These are phyloP conservation scores for Cladorrhinum sp. DNA, from an alignment of 2,329 filamentous ascomycete genomes.

Conservation along the genomic window DNA sequence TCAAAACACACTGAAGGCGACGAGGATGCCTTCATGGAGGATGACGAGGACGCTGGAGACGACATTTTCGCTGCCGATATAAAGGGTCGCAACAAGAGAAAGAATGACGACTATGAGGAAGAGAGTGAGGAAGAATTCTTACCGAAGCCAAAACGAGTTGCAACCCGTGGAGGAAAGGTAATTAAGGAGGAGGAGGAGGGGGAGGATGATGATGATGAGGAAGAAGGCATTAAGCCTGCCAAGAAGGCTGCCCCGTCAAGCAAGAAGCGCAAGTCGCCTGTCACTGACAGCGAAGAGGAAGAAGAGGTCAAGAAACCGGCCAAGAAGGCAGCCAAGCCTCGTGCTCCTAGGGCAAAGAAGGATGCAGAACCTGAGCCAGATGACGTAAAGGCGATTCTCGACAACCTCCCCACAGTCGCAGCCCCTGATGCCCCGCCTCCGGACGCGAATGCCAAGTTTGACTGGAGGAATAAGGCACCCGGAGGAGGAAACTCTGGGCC, in stretches of 20 bases:
- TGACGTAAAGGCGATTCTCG: constrained; percentile 77
- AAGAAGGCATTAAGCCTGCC: constrained; percentile 30
- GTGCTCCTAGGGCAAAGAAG: constrained; percentile 62
- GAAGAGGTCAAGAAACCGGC: constrained; percentile 49
- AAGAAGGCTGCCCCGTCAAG: constrained; percentile 32
- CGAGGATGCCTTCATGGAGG: constrained; percentile 59
- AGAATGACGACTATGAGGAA: constrained; percentile 74
- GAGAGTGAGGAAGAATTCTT: constrained; percentile 68
- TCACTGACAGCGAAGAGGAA: constrained; percentile 54
- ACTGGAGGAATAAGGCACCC: constrained; percentile 66
- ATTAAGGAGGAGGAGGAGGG: constrained; percentile 34
- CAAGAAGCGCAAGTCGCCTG: constrained; percentile 59
- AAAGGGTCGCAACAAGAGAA: constrained; percentile 62
- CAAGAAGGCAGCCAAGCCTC: constrained; percentile 62
- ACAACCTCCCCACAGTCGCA: constrained; percentile 78
- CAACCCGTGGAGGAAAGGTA: constrained; percentile 41
- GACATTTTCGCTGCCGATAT: constrained; percentile 79
- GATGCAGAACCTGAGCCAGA: constrained; percentile 64
- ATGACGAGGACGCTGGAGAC: constrained; percentile 69
- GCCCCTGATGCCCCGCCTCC: constrained; percentile 79
- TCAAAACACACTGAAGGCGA: constrained; percentile 48
- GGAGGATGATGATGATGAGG: constrained; percentile 29
- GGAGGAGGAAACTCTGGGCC: constrained; percentile 60
- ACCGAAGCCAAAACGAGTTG: constrained; percentile 58
- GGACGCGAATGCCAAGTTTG: constrained; percentile 70